phyloP scores from a whole-genome alignment of 169 alveolate genomes.

The Cryptosporidium tyzzeri region DNA sequence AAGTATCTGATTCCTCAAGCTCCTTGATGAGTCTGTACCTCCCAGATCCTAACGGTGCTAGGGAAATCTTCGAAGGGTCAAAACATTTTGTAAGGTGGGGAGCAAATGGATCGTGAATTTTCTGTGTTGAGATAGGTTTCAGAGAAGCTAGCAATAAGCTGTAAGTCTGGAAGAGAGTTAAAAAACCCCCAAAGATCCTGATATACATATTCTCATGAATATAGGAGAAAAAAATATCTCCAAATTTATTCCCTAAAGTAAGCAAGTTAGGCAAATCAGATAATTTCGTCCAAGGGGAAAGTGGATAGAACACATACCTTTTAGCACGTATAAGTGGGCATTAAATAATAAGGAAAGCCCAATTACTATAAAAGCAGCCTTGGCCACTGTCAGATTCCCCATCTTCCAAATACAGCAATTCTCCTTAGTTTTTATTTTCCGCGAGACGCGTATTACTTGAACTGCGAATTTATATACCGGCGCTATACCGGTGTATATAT shows the following conservation, averaged over 20 bases:
- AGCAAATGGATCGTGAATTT: slow-evolving; percentile 26
- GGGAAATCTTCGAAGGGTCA: slow-evolving; percentile 10
- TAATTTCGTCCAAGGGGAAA: neutral
- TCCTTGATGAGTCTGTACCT: slow-evolving; percentile 14
- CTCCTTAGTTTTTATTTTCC: slow-evolving; percentile 8
- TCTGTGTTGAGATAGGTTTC: slow-evolving; percentile 38
- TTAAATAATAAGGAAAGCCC: slow-evolving; percentile 31
- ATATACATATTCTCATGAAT: neutral
- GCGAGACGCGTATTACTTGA: slow-evolving; percentile 68
- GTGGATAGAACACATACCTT: slow-evolving; percentile 34
- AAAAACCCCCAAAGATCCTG: slow-evolving; percentile 1
- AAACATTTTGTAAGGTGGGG: slow-evolving; percentile 44
- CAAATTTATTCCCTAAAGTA: neutral
- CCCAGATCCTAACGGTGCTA: slow-evolving; percentile 9
- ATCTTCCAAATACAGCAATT: neutral
- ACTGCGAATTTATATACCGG: slow-evolving; percentile 8
- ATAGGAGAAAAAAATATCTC: neutral
- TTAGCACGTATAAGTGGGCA: slow-evolving; percentile 24
- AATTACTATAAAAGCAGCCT: neutral
- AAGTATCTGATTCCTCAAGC: slow-evolving; percentile 20
- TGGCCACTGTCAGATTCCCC: neutral
- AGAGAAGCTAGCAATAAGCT: slow-evolving; percentile 15
- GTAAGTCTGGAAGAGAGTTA: slow-evolving; percentile 1
- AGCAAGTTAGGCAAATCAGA: neutral
- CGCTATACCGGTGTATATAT: slow-evolving; percentile 25